Evolutionary conservation across 139 green algal species (phyloP), one percentile per base, ranked within the genome.

Genomic region (Pleodorina starrii): DNA sequence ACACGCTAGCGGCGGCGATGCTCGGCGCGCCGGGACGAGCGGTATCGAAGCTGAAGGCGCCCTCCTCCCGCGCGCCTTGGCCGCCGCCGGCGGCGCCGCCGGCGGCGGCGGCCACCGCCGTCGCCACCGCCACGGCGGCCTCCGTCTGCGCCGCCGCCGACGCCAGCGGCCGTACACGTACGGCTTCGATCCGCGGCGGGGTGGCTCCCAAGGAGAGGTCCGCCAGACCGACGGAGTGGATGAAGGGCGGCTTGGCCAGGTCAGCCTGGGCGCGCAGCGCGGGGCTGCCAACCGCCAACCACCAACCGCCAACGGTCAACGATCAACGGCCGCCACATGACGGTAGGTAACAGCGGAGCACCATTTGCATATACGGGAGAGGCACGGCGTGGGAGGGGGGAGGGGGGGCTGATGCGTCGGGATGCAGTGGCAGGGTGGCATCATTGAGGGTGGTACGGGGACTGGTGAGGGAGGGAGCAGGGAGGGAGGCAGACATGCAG

Each of bases 231-330:
- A 87, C 81, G 16, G 63, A 46, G 60, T 43, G 42, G 60, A 87
- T 74, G 60, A 87, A 87, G 60, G 81, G 81, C 43, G 81, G 81
- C 81, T 87, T 87, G 81, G 60, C 27, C 5, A 77, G 40, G 2
- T 87, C 81, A 29, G 81, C 81, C 38, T 59, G 36, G 29, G 81
- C 59, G 1, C 25, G 38, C 1, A 87, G 32, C 27, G 59, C 81
- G 11, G 81, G 81, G 29, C 81, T 87, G 81, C 0, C 25, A 66
- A 21, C 5, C 54, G 54, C 54, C 54, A 66, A 66, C 54, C 54
- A 66, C 9, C 54, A 66, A 66, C 54, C 54, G 29, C 54, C 54
- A 66, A 5, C 54, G 9, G 54, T 60, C 17, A 60, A 14, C 51
- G 17, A 17, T 60, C 54, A 66, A 66, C 54, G 2, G 54, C 9